phyloP scores from a whole-genome alignment of 2,329 filamentous ascomycete genomes.

The Fusarium protoensiforme region DNA sequence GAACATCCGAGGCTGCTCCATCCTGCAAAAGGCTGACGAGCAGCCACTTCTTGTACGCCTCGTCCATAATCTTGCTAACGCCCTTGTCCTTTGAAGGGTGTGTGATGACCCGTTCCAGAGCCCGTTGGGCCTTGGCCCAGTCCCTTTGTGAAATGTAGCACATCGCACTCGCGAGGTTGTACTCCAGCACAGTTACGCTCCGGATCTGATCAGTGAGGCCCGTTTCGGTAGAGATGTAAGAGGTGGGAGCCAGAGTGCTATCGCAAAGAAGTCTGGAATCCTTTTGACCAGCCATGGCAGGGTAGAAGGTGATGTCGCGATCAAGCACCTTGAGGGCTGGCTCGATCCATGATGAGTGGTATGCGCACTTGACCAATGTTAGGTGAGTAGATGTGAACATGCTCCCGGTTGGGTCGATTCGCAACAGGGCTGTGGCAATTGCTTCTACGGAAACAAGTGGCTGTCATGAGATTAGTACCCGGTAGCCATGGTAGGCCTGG shows the following conservation, averaged over 20 bases:
- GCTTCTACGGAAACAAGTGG: slow-evolving; percentile 58
- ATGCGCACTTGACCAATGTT: slow-evolving; percentile 67
- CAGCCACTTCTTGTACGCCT: slow-evolving; percentile 93
- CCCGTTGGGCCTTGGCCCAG: slow-evolving; percentile 71
- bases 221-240: slow-evolving; percentile 69
- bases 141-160: slow-evolving; percentile 69
- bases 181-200: slow-evolving; percentile 69
- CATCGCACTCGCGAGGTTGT: slow-evolving; percentile 73
- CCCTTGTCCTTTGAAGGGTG: slow-evolving; percentile 72
- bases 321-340: slow-evolving; percentile 71
- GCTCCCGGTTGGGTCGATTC: slow-evolving; percentile 73
- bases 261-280: slow-evolving; percentile 59
- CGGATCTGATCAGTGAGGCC: slow-evolving; percentile 68
- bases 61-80: slow-evolving; percentile 82
- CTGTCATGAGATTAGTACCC: slow-evolving; percentile 46
- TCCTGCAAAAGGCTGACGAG: slow-evolving; percentile 78
- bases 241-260: slow-evolving; percentile 54
- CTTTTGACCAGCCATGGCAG: slow-evolving; percentile 54
- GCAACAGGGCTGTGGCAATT: slow-evolving; percentile 66
- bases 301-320: slow-evolving; percentile 74
- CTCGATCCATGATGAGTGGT: slow-evolving; percentile 63
- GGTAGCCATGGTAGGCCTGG: slow-evolving; percentile 17
- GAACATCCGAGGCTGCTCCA: slow-evolving; percentile 68
- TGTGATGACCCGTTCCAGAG: slow-evolving; percentile 73
- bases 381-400: slow-evolving; percentile 75